Conservation (phyloP, 2,329 filamentous ascomycete species). For the Trichophaea hybrida region DNA sequence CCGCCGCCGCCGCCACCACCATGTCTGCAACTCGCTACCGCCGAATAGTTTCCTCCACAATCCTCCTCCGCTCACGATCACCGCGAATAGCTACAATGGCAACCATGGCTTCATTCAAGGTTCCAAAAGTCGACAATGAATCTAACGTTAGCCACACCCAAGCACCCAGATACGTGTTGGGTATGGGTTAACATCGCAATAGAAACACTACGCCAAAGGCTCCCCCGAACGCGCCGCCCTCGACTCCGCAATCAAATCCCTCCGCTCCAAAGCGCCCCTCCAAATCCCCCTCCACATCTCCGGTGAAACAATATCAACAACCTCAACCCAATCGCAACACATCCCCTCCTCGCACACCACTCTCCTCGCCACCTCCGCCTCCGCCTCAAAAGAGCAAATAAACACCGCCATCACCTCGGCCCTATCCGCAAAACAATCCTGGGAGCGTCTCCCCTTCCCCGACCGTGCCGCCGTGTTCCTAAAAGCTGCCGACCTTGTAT, state of each 20-base stretch:
- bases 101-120: slow-evolving; percentile 70
- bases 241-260: slow-evolving; percentile 53
- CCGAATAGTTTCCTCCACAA: no score
- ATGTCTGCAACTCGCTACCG: no score
- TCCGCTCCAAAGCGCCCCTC: slow-evolving; percentile 55
- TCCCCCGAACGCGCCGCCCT: slow-evolving; percentile 66
- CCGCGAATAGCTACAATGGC: slow-evolving; percentile 29
- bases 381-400: slow-evolving; percentile 63
- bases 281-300: slow-evolving; percentile 72
- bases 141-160: slow-evolving; percentile 58
- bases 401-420: slow-evolving; percentile 67
- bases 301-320: slow-evolving; percentile 62
- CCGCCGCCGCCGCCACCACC: no score
- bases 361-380: slow-evolving; percentile 69
- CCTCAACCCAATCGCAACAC: slow-evolving; percentile 52
- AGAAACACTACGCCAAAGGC: slow-evolving; percentile 83
- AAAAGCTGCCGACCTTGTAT: slow-evolving; percentile 83
- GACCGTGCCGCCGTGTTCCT: slow-evolving; percentile 88
- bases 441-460: slow-evolving; percentile 75
- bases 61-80: no score
- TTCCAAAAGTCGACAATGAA: slow-evolving; percentile 78
- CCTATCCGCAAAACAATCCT: slow-evolving; percentile 68
- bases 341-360: slow-evolving; percentile 71
- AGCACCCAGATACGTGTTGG: slow-evolving; percentile 2
- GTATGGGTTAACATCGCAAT: slow-evolving; percentile 6